These are phyloP conservation scores for Neurospora tetrasperma DNA, from an alignment of 495 filamentous ascomycete genomes.

Conservation along the genomic window DNA sequence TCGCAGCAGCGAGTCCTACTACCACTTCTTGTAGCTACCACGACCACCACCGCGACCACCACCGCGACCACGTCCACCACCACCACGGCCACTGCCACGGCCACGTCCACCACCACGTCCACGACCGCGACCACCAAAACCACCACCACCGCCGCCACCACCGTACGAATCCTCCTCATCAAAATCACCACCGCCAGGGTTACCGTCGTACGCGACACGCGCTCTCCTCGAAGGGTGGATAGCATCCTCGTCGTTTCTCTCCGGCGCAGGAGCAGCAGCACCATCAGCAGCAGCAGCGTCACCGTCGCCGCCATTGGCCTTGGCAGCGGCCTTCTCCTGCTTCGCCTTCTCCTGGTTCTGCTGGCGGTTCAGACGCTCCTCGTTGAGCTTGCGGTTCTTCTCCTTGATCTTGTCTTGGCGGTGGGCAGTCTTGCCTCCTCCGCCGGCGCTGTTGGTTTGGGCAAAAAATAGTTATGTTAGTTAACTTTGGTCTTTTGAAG, in stretches of 20 bases:
- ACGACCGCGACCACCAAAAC: neutral
- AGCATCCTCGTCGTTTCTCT: constrained; percentile 11
- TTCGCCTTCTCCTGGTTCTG: constrained; percentile 42
- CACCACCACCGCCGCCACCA: neutral
- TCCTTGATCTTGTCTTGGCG: constrained; percentile 65
- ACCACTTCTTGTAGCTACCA: neutral
- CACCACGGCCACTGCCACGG: constrained; percentile 1
- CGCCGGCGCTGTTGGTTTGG: constrained; percentile 47
- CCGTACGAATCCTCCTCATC: neutral
- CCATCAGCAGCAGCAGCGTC: neutral
- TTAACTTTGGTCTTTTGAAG: no score
- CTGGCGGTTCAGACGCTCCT: constrained; percentile 53
- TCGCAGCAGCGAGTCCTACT: neutral
- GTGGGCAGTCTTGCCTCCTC: constrained; percentile 66
- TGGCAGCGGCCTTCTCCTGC: constrained; percentile 36
- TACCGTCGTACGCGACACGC: constrained; percentile 11
- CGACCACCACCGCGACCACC: constrained; percentile 1
- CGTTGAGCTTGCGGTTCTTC: constrained; percentile 74
- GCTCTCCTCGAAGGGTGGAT: constrained; percentile 23
- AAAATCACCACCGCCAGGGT: neutral
- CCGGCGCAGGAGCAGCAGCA: constrained; percentile 6
- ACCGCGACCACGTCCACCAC: constrained; percentile 9
- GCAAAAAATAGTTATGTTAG: no score
- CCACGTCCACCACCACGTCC: neutral
- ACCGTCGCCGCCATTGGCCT: constrained; percentile 9